These are phyloP conservation scores for Boletales sp. DNA, from an alignment of 768 basidiomycete species.

Conservation along the genomic window DNA sequence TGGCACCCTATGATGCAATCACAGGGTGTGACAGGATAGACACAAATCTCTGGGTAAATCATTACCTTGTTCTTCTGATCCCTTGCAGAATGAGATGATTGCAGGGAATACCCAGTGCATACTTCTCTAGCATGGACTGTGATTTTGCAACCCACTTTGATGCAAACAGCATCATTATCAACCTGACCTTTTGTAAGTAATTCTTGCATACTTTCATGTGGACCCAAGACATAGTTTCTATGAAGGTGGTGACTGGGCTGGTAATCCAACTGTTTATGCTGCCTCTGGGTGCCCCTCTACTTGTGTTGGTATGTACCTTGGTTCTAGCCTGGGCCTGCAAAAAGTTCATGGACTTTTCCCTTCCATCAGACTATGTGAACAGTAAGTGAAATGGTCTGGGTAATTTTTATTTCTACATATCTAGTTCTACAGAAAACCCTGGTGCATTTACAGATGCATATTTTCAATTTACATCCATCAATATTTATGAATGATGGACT, in stretches of 20 bases:
- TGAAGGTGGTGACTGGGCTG: conserved; percentile 31
- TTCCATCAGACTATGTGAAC: conserved; percentile 23
- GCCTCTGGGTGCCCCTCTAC: conserved; percentile 30
- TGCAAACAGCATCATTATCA: conserved; percentile 33
- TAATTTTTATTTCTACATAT: too few relatives aligned
- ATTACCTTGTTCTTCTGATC: too few relatives aligned
- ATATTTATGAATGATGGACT: conserved; percentile 29
- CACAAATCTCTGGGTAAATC: conserved; percentile 22
- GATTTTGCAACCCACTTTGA: conserved; percentile 36
- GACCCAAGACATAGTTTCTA: background rate
- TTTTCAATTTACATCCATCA: conserved; percentile 38
- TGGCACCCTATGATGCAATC: conserved; percentile 33
- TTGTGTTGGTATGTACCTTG: conserved; percentile 22
- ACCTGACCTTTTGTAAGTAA: conserved; percentile 32
- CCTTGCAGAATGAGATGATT: background rate
- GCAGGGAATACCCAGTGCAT: conserved; percentile 32
- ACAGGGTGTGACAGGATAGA: conserved; percentile 16
- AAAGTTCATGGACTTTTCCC: background rate
- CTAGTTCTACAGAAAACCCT: conserved; percentile 29
- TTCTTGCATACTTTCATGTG: too few relatives aligned
- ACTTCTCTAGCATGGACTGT: conserved; percentile 38
- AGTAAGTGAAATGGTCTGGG: conserved; percentile 8
- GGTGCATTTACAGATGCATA: conserved; percentile 40
- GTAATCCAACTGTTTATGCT: conserved; percentile 21
- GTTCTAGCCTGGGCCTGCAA: background rate